phyloP scores from a whole-genome alignment of 495 filamentous ascomycete species.

The Aspergillus sclerotioniger region DNA sequence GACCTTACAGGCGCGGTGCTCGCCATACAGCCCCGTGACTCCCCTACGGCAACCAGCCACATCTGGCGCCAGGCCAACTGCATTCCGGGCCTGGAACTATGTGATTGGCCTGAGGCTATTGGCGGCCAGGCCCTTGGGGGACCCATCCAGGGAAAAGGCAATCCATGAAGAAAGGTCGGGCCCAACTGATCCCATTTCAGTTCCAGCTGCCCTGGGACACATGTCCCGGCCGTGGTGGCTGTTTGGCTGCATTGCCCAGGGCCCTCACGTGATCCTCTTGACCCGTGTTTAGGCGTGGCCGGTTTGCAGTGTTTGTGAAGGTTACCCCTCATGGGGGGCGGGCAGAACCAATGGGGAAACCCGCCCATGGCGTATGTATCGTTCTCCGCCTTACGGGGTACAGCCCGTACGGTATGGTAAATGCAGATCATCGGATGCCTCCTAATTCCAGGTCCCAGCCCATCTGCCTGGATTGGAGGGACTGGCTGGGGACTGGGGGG shows the following conservation, averaged over 20 bases:
- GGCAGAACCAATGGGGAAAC: conserved; percentile 4
- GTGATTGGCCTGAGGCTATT: conserved; percentile 1
- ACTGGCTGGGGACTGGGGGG: not conserved
- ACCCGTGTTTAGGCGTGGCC: conserved; percentile 8
- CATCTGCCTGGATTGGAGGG: not conserved
- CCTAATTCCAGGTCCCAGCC: not conserved
- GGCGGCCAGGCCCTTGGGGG: conserved; percentile 13
- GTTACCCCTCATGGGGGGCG: conserved; percentile 15
- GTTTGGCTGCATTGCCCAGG: conserved; percentile 9
- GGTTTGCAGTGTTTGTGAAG: conserved; percentile 15
- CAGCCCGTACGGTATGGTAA: conserved; percentile 2
- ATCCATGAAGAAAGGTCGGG: not conserved
- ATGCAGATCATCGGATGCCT: conserved; percentile 1
- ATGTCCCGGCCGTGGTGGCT: conserved; percentile 4
- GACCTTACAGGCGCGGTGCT: conserved; percentile 19
- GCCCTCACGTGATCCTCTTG: conserved; percentile 6
- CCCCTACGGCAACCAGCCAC: not conserved
- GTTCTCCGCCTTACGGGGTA: conserved; percentile 2
- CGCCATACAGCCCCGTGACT: conserved; percentile 12
- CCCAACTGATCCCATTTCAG: not conserved
- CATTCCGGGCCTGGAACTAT: not conserved
- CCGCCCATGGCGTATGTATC: not conserved
- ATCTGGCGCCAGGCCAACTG: conserved; percentile 4
- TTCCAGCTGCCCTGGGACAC: not conserved
- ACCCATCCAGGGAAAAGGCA: not conserved